Base-by-base conservation (phyloP, 768 basidiomycete species). In the Serpula lacrymans region DNA sequence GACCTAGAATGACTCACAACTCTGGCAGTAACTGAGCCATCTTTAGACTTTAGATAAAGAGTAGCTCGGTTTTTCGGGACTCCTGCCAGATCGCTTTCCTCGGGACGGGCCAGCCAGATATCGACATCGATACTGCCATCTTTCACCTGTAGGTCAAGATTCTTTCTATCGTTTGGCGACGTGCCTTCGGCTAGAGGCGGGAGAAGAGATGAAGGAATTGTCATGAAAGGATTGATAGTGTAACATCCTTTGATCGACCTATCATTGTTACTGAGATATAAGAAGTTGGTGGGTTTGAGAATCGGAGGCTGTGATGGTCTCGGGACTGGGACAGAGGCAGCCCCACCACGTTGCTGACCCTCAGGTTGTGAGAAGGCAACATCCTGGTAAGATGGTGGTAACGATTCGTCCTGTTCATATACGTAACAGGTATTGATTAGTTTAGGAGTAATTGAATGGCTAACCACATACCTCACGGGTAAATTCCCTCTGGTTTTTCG, bases 81-180 rank as follows among this genome's bases (percentile, higher is more conserved):
- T 14, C 5, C 28, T 16, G 33, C 5, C 25, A 34, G 37, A n/a
- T 18, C 33, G 16, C 33, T 21, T 18, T 22, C 33, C 11, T 37
- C 29, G 10, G 13, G 35, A 13, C 47, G 39, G 4, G 68, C 49
- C n/a, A 74, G 55, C 41, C 62, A 59, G 13, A 53, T 39, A 27
- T 40, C 43, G 16, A 37, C 43, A 21, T 52, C 33, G 28, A 53
- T 37, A 18, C 25, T 41, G 13, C 51, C 51, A 20, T 49, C 42
- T 12, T 41, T 50, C 16, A 47, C 45, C 6, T 39, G 29, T 20
- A 53, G 34, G 17, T 39, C 18, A 12, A 53, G 38, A 31, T 53
- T 51, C 24, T 45, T 42, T 30, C 45, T 43, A 12, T 40, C 30
- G 8, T 32, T 34, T 22, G 41, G 36, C 6, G 25, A 34, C 37